Evolutionary conservation across 2,329 filamentous ascomycete species (phyloP).

Genomic region (Xylaria sp.): DNA sequence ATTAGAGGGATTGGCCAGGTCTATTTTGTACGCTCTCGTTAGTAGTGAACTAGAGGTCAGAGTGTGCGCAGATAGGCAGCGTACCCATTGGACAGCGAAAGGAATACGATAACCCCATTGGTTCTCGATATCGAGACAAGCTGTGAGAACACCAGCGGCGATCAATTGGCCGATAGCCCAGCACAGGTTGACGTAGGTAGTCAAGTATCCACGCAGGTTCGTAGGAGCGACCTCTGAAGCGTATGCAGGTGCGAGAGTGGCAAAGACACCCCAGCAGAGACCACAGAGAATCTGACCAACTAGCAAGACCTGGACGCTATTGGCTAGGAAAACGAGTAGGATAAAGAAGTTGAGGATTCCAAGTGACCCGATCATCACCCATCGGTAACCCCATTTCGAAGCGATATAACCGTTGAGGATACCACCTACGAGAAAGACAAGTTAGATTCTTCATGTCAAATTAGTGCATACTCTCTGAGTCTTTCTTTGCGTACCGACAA

Average conservation of each 20-base stretch:
- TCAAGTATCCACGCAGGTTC: conserved; percentile 46
- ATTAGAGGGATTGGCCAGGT: conserved; percentile 50
- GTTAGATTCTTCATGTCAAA: not conserved
- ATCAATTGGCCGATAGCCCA: conserved; percentile 53
- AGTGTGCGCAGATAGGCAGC: not conserved
- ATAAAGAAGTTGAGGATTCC: conserved; percentile 39
- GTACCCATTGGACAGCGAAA: conserved; percentile 52
- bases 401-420: conserved; percentile 40
- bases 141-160: conserved; percentile 48
- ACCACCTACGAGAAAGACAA: conserved; percentile 30
- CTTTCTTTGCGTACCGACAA: conserved; percentile 36
- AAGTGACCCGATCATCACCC: conserved; percentile 40
- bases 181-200: conserved; percentile 53
- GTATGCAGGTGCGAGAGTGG: conserved; percentile 43
- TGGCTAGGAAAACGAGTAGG: conserved; percentile 39
- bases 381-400: conserved; percentile 39
- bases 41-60: not conserved
- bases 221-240: conserved; percentile 45
- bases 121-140: conserved; percentile 42
- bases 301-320: conserved; percentile 32
- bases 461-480: not conserved
- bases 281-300: conserved; percentile 42
- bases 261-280: conserved; percentile 42
- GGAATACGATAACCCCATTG: conserved; percentile 52
- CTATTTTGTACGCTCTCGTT: conserved; percentile 18